phyloP scores from a whole-genome alignment of 805 yeast genomes.

The Candida ovalis region DNA sequence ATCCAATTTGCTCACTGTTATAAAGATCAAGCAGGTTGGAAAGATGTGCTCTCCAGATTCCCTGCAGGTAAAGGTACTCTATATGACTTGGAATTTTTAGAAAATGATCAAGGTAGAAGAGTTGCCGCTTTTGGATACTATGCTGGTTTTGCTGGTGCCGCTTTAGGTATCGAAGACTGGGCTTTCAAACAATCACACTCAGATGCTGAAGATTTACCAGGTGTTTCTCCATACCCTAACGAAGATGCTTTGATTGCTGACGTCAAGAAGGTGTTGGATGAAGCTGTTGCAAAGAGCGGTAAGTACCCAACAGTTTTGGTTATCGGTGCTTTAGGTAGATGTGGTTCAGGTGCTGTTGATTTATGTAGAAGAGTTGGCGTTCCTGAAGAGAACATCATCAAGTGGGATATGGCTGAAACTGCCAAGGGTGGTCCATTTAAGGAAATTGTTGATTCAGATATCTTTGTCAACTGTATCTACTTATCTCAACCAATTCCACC shows the following conservation, averaged over 20 bases:
- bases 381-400: conserved; percentile 75
- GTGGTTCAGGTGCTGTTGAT: conserved; percentile 96
- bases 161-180: conserved; percentile 93
- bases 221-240: conserved; percentile 77
- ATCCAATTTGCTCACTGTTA: conserved; percentile 99
- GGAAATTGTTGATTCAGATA: conserved; percentile 84
- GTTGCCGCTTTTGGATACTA: conserved; percentile 99
- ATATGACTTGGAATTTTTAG: conserved; percentile 92
- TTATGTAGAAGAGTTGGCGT: conserved; percentile 78
- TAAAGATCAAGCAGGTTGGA: conserved; percentile 97
- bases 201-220: conserved; percentile 67
- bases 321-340: conserved; percentile 97
- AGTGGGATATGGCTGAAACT: conserved; percentile 98
- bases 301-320: conserved; percentile 75
- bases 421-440: conserved; percentile 95
- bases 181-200: conserved; percentile 78
- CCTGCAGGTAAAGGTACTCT: conserved; percentile 87
- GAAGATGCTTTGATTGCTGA: conserved; percentile 73
- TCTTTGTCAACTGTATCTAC: conserved; percentile 95
- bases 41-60: conserved; percentile 82
- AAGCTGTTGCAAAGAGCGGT: conserved; percentile 57
- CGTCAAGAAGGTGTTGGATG: conserved; percentile 54
- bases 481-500: conserved; percentile 92
- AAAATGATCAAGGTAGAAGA: conserved; percentile 93
- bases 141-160: conserved; percentile 99